Conservation (phyloP, 2,329 filamentous ascomycete genomes). For the Pseudophaeomoniella oleicola region DNA sequence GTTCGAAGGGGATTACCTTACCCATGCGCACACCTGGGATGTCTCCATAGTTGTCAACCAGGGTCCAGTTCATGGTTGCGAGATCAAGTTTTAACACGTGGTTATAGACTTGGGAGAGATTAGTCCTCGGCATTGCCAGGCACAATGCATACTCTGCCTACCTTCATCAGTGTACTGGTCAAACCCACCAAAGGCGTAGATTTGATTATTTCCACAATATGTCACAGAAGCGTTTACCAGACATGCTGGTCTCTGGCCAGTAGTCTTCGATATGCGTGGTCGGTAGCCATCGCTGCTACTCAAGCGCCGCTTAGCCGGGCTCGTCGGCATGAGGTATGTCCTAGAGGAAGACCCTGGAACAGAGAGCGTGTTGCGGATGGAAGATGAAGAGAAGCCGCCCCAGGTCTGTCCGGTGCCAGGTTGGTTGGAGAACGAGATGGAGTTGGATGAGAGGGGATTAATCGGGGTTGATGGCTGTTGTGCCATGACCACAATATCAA, state of each 20-base stretch:
- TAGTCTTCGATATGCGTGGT: constrained; percentile 65
- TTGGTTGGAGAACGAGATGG: constrained; percentile 9
- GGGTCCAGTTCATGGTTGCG: constrained; percentile 75
- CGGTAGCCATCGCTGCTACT: constrained; percentile 60
- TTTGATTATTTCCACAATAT: constrained; percentile 95
- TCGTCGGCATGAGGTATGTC: constrained; percentile 85
- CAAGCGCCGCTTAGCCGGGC: constrained; percentile 52
- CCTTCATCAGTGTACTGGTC: constrained; percentile 97
- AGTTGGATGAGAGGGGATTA: constrained; percentile 11
- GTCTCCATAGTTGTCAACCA: constrained; percentile 97
- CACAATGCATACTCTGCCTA: constrained; percentile 16
- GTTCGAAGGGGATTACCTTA: too few relatives aligned
- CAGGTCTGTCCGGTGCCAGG: constrained; percentile 2
- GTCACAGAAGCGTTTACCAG: constrained; percentile 97
- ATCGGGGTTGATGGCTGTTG: constrained; percentile 5
- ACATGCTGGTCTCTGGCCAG: constrained; percentile 75
- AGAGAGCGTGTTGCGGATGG: constrained; percentile 31
- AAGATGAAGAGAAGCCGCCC: constrained; percentile 14
- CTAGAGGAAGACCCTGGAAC: constrained; percentile 46
- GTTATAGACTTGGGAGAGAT: constrained; percentile 59
- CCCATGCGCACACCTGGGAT: constrained; percentile 96
- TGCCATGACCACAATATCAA: constrained; percentile 9
- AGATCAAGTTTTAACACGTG: constrained; percentile 86
- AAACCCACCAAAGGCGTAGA: constrained; percentile 96
- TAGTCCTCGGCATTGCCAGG: constrained; percentile 4